Evolutionary conservation across 441 rosid genomes (phyloP).

Genomic region (Adansonia rubrostipa): DNA sequence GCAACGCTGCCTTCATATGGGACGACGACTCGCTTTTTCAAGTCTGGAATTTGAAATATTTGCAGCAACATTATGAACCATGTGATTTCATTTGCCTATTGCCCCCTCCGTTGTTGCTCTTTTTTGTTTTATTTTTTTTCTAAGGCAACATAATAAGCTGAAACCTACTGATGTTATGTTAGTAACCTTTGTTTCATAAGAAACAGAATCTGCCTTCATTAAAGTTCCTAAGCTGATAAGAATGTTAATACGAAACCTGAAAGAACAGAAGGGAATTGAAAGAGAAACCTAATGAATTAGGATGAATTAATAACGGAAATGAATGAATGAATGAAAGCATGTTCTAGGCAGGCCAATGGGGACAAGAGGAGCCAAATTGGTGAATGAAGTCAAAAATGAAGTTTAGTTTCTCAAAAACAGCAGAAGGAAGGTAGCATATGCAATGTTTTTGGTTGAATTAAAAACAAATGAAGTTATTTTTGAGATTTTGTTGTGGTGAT

Average conservation of each 20-base stretch:
- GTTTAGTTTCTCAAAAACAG: conserved; percentile 25
- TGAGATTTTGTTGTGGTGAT: conserved; percentile 4
- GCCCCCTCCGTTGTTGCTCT: too few relatives aligned
- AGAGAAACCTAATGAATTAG: neutral
- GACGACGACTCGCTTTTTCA: too few relatives aligned
- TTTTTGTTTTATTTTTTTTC: neutral
- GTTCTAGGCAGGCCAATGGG: neutral
- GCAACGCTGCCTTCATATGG: neutral
- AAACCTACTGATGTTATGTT: neutral
- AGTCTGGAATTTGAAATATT: neutral
- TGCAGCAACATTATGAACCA: neutral
- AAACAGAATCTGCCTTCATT: neutral
- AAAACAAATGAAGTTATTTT: too few relatives aligned
- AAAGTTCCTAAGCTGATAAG: neutral
- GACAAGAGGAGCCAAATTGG: conserved; percentile 22
- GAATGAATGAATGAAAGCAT: neutral
- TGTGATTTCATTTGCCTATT: too few relatives aligned
- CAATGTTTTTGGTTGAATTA: conserved; percentile 16
- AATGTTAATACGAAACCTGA: neutral
- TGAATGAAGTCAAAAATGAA: conserved; percentile 24
- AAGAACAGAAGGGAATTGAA: too few relatives aligned
- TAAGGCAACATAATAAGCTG: neutral
- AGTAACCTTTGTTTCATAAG: too few relatives aligned
- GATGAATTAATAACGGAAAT: neutral
- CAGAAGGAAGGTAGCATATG: conserved; percentile 42